Conservation (phyloP, 345 rosid species). For the Passiflora organensis region DNA sequence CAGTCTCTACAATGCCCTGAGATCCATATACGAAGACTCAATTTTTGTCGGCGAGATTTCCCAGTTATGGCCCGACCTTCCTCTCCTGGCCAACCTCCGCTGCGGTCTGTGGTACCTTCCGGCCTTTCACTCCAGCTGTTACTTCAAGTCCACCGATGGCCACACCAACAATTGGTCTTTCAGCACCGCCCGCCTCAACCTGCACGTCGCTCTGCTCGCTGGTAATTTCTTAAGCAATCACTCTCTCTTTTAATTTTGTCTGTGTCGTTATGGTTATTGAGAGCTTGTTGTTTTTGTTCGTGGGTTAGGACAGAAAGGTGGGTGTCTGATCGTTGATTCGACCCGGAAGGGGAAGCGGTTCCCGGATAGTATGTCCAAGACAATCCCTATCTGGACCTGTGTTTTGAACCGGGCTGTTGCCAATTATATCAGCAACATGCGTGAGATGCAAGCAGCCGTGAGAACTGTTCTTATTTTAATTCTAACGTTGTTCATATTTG, state of each 20-base stretch:
- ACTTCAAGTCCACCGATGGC: conserved; percentile 96
- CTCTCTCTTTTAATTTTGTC: background rate
- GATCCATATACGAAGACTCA: conserved; percentile 82
- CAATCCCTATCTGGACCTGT: conserved; percentile 91
- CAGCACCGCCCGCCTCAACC: conserved; percentile 77
- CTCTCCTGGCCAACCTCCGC: conserved; percentile 79
- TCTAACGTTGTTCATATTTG: background rate
- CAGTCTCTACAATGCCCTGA: conserved; percentile 68
- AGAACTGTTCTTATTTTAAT: background rate
- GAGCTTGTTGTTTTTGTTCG: conserved; percentile 14
- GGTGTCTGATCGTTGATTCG: conserved; percentile 79
- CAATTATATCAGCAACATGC: conserved; percentile 31
- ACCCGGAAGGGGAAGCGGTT: conserved; percentile 87
- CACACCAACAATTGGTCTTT: conserved; percentile 87
- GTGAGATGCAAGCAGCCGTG: conserved; percentile 40
- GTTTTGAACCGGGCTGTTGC: conserved; percentile 63
- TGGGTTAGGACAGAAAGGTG: conserved; percentile 79
- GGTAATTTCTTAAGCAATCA: conserved; percentile 26
- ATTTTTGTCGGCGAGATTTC: conserved; percentile 74
- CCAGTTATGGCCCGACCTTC: conserved; percentile 80
- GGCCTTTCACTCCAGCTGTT: conserved; percentile 61
- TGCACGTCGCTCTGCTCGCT: conserved; percentile 72
- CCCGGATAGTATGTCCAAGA: conserved; percentile 96
- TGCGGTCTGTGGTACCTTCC: conserved; percentile 95
- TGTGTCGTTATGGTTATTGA: background rate